Evolutionary conservation across 2,329 filamentous ascomycete genomes (phyloP), one percentile per base, ranked within the genome.

Genomic region (Coleophoma cylindrospora): DNA sequence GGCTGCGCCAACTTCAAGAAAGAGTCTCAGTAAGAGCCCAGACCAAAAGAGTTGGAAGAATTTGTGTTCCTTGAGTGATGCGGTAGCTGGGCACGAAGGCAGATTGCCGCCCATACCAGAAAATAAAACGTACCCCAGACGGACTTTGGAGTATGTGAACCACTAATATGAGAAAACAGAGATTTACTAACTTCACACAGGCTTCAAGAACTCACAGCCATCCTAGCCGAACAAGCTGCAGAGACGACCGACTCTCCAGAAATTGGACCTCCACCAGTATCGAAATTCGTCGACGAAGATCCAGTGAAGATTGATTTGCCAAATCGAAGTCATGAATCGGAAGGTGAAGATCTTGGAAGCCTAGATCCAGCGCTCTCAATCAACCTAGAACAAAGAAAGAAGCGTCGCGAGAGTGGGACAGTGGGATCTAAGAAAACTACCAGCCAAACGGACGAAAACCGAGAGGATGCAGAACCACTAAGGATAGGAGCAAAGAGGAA

Each of bases 51-150:
- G 60, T 69, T 82, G 61, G 74, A 75, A 53, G 71, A 77, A 61
- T 74, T 55, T 53, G 47, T 60, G 55, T 43, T 57, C 54, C 15
- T 44, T 62, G 48, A 63, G 60, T 45, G 68, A 79, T 55, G 62
- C 57, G 15, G 49, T 64, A 40, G 57, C 51, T n/a, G 53, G 47
- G 19, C 60, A 62, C 45, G 64, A 65, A 22, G 63, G 61, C 34
- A 73, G 80, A 60, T 65, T 89, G 57, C 79, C 84, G 9, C 81
- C 83, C 1, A 90, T 92, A 46, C 70, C 77, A 36, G 88, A 92
- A 65, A 79, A 81, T 63, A 89, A 87, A 61, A 68, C 74, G 2
- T 88, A 80, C 61, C 83, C 85, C 11, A 74, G 87, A 47, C 74
- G 76, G 57, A 88, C 86, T 10, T 71, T 91, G 61, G 84, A 80